Evolutionary conservation across 139 green algal genomes (phyloP).

Genomic region (Picochlorum sp.): DNA sequence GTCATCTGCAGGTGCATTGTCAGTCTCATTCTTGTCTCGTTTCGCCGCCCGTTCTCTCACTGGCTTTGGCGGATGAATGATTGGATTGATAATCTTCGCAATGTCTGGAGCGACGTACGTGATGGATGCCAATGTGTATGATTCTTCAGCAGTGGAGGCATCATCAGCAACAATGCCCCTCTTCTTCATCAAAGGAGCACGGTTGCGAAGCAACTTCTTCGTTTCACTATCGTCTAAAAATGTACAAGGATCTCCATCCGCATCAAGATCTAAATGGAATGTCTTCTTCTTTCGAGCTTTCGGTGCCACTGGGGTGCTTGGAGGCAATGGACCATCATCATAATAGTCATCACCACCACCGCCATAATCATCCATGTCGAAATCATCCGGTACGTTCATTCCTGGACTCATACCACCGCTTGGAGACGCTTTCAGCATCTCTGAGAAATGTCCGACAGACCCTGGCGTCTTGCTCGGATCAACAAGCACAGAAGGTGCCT

Average conservation of each 20-base stretch:
- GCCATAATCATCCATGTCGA: neutral
- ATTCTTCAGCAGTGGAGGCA: no score
- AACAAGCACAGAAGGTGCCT: neutral
- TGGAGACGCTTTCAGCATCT: neutral
- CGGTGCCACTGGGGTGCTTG: neutral
- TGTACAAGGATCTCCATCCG: conserved; percentile 13
- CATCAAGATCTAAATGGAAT: conserved; percentile 15
- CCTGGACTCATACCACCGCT: neutral
- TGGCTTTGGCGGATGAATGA: no score
- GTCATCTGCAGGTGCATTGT: neutral
- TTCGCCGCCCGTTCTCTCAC: no score
- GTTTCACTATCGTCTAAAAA: conserved; percentile 32
- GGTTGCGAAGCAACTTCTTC: conserved; percentile 35
- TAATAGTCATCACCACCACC: neutral
- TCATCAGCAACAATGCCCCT: conserved; percentile 11
- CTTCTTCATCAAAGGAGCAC: conserved; percentile 26
- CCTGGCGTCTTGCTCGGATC: neutral
- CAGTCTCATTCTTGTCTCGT: neutral
- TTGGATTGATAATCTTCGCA: no score
- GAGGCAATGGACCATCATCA: neutral
- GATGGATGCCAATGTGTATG: no score
- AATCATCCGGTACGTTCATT: neutral
- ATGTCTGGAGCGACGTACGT: no score
- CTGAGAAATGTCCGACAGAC: conserved; percentile 3
- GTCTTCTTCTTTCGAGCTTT: neutral